A percentile compares a stretch with the other conserved stretches of the same genome.
Evolutionary conservation across 2,329 filamentous ascomycete genomes (phyloP).

Genomic region (Ceratocystis colombiana): DNA sequence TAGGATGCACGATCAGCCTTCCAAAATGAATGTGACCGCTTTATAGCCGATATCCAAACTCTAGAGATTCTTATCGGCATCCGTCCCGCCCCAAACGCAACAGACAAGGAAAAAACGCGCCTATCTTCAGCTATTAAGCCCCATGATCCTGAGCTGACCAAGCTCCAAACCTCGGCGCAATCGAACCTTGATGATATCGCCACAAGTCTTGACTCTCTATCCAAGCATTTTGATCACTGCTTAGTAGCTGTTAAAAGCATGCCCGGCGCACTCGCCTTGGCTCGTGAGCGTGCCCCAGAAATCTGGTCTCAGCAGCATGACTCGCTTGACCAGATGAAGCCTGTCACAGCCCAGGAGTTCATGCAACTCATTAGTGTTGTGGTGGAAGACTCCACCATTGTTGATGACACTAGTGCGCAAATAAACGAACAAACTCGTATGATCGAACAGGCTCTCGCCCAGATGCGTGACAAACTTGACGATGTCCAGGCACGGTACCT

Average conservation of each 20-base stretch:
- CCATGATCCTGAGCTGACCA: constrained; percentile 36
- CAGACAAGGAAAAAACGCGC: constrained; percentile 29
- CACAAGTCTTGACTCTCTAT: constrained; percentile 65
- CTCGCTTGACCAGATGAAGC: constrained; percentile 47
- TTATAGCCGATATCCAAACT: constrained; percentile 61
- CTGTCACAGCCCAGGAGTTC: constrained; percentile 65
- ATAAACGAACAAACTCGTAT: constrained; percentile 49
- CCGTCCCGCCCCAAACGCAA: constrained; percentile 29
- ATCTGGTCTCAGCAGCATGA: constrained; percentile 37
- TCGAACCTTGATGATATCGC: constrained; percentile 74
- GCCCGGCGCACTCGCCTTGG: constrained; percentile 63
- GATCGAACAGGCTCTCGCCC: constrained; percentile 43
- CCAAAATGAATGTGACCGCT: constrained; percentile 62
- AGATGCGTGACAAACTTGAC: constrained; percentile 68
- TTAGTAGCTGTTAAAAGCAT: constrained; percentile 85
- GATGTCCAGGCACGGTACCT: constrained; percentile 46
- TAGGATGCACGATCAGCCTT: constrained; percentile 56
- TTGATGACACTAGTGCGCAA: constrained; percentile 56
- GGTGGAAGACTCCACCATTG: constrained; percentile 56
- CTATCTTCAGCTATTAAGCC: constrained; percentile 5
- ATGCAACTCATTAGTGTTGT: constrained; percentile 76
- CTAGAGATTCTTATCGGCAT: constrained; percentile 49
- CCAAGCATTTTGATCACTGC: constrained; percentile 84
- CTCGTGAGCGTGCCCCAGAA: constrained; percentile 58
- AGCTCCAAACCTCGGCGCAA: constrained; percentile 54